Conservation (phyloP, 257 asterid species). For the Solanum tacnaense region DNA sequence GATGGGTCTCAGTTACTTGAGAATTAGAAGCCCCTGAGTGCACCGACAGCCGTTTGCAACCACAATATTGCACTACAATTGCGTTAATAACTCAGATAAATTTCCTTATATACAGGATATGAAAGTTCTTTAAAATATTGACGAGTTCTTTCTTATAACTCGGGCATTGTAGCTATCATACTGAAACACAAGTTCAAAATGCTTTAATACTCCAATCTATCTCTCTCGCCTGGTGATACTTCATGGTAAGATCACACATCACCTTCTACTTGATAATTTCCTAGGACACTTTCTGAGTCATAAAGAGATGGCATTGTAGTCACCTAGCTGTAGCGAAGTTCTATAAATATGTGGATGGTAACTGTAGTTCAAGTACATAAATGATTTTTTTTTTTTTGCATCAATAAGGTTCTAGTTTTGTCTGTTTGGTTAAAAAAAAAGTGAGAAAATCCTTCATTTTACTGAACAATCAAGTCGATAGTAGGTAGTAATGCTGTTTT, state of each 20-base stretch:
- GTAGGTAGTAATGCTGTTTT: too few relatives aligned
- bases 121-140: too few relatives aligned
- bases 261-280: not conserved
- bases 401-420: not conserved
- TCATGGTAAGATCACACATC: not conserved
- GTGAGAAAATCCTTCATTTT: not conserved
- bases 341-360: not conserved
- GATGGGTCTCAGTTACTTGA: not conserved
- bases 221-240: not conserved
- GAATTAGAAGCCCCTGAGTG: not conserved
- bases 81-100: too few relatives aligned
- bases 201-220: not conserved
- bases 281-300: not conserved
- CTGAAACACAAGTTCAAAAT: too few relatives aligned
- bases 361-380: not conserved
- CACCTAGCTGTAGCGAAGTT: not conserved
- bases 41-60: too few relatives aligned
- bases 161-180: too few relatives aligned
- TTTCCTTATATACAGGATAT: too few relatives aligned
- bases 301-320: not conserved
- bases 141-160: too few relatives aligned
- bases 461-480: not conserved
- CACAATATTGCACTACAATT: too few relatives aligned
- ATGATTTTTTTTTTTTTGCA: not conserved
- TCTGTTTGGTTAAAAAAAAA: not conserved